Evolutionary conservation across 2,329 filamentous ascomycete genomes (phyloP), one percentile per base, ranked within the genome.

Genomic region (Ophiostoma novo-ulmi): DNA sequence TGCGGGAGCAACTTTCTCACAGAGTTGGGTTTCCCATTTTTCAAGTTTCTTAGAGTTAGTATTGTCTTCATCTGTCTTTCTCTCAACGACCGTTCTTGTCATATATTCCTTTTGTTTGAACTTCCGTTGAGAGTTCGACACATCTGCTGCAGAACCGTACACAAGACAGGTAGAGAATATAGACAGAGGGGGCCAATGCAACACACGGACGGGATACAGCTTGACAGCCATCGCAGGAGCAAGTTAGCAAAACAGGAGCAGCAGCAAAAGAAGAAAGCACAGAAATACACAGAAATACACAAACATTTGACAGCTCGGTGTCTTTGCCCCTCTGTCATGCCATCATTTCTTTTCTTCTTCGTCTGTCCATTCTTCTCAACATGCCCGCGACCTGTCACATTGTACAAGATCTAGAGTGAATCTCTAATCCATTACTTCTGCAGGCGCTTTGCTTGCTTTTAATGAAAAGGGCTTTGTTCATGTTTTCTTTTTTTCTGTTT

Each of bases 381-480:
- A 75, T 76, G 75, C 75, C 77, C 77, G 77, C 80, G 79, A 83
- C 78, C 75, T 79, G 80, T 84, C 82, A 83, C 80, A 80, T 84
- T 77, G 76, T 78, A 85, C 83, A 82, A 83, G 82, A 85, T 85
- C 82, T 82, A 76, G 74, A 76, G 74, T 76, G 39, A 26, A 67
- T 67, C 38, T 67, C 13, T 31, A 55, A 77, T 73, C 77, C 76
- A 76, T 77, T 77, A 75, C 75, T 76, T 65, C 63, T 65, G 36
- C 35, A 38, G 41, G 41, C 1, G 35, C 8, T 7, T 22, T 41
- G 63, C 58, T 63, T 38, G 20, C 26, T 14, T 31, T 63, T 7
- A 26, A 55, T 55, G 44, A n/a, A n/a, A 20, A 26, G n/a, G n/a
- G 3, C n/a, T 20, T 48, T 58, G 52, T 58, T 17, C 8, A 4